Evolutionary conservation across 345 rosid genomes (phyloP).

Genomic region (Eucalyptus regnans): DNA sequence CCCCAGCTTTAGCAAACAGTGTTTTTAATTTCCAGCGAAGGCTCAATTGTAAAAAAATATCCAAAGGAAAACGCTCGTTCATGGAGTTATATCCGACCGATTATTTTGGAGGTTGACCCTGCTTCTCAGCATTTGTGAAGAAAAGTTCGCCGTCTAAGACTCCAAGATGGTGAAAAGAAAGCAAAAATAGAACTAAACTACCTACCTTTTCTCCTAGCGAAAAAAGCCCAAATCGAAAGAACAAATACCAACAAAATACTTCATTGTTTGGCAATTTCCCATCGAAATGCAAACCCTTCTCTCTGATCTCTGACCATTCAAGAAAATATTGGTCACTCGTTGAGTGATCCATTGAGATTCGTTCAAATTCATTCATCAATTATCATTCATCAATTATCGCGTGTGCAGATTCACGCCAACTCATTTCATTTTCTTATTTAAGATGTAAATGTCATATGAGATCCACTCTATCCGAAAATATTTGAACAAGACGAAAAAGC

Average conservation of each 20-base stretch:
- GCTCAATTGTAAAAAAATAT: background rate
- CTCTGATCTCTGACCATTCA: background rate
- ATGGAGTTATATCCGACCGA: background rate
- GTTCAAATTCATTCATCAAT: fast-evolving
- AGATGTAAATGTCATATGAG: fast-evolving
- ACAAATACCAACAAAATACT: background rate
- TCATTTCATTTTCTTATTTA: background rate
- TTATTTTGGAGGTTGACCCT: background rate
- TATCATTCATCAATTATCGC: background rate
- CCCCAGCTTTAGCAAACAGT: background rate
- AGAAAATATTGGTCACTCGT: background rate
- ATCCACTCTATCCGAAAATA: fast-evolving
- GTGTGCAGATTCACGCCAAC: fast-evolving
- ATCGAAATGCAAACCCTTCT: background rate
- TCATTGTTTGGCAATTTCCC: background rate
- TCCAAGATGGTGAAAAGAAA: background rate
- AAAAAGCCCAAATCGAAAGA: background rate
- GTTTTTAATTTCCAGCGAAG: background rate
- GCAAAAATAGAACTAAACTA: background rate
- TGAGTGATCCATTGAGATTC: background rate
- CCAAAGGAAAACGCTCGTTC: background rate
- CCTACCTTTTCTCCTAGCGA: background rate
- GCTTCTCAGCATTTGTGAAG: background rate
- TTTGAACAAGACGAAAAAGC: background rate
- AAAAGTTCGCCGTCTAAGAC: background rate